Evolutionary conservation across 2,329 filamentous ascomycete species (phyloP).

Genomic region (Aciculosporium take): DNA sequence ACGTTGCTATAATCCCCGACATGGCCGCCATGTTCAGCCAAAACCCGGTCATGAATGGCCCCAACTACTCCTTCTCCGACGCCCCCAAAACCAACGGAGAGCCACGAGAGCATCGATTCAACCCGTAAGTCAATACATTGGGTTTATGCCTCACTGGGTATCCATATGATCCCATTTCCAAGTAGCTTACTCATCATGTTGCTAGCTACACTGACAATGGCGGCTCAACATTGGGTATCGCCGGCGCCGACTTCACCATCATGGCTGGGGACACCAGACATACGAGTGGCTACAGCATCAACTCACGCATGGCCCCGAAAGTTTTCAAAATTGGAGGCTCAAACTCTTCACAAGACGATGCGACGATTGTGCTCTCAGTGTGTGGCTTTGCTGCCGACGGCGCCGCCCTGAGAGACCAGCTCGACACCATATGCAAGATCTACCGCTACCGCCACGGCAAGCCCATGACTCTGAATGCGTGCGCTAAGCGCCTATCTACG

Average conservation of each 20-base stretch:
- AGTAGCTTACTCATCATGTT: not conserved
- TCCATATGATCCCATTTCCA: not conserved
- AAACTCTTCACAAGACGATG: conserved; percentile 69
- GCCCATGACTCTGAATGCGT: conserved; percentile 85
- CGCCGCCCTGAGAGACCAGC: conserved; percentile 79
- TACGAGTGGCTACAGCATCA: conserved; percentile 96
- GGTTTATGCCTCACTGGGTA: too few relatives aligned
- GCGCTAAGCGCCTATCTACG: conserved; percentile 85
- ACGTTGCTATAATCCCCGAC: conserved; percentile 11
- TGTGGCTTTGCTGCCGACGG: conserved; percentile 95
- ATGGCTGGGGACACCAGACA: conserved; percentile 94
- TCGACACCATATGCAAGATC: conserved; percentile 95
- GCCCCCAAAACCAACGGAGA: conserved; percentile 40
- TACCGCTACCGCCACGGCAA: conserved; percentile 98
- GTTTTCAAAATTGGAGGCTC: conserved; percentile 95
- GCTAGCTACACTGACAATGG: conserved; percentile 91
- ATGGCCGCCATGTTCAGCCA: conserved; percentile 58
- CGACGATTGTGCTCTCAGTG: conserved; percentile 79
- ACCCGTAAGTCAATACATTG: conserved; percentile 53
- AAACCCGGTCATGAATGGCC: conserved; percentile 53
- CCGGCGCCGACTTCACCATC: conserved; percentile 87
- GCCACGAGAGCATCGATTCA: conserved; percentile 67
- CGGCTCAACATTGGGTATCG: conserved; percentile 88
- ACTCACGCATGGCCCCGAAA: conserved; percentile 88
- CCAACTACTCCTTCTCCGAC: conserved; percentile 55